Base-by-base conservation (phyloP, 108 stramenopile species). In the Cyclostephanos tholiformis region DNA sequence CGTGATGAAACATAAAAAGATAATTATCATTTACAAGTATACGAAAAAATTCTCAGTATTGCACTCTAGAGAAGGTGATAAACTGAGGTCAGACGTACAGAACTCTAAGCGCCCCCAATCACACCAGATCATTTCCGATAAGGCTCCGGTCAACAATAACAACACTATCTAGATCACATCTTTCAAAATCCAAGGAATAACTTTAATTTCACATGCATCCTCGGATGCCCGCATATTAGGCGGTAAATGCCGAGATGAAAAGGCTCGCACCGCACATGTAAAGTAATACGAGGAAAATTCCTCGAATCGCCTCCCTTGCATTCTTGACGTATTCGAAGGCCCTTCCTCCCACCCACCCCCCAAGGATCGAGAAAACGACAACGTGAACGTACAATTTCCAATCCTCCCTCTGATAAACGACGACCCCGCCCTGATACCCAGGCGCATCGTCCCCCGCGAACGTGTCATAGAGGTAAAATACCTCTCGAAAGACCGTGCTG, bases 291-390 rank as follows among this genome's bases (percentile, higher is more conserved):
- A 67, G 32, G 29, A 75, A 62, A 6, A 75, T 68, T 38, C 75
- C 75, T 25, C 75, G 66, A 51, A 75, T 75, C 16, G 66, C 67
- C 59, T 75, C 75, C 66, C 62, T 59, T 2, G 75, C 67, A 61
- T 75, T 60, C 75, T 75, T 75, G 58, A 70, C 26, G 38, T 57
- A 69, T 17, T 79, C 74, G 32, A 83, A 83, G 35, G 79, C 14
- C 60, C 65, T 79, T 32, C 63, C 70, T 8, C 82, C 82, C 30
- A 69, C 68, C 10, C 69, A 48, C n/a, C 78, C 78, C 6, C 82
- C 82, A 0, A 43, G 51, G 13, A 75, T 53, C 12, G 82, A 68
- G 48, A 57, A 79, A 16, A 75, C 44, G 35, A 75, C 56, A 2
- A 83, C 61, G 0, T 48, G 64, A 12, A 83, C 7, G 46, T 83